Evolutionary conservation across 1,139 yeast genomes (phyloP).

Genomic region (Saccharomyces hybrid): DNA sequence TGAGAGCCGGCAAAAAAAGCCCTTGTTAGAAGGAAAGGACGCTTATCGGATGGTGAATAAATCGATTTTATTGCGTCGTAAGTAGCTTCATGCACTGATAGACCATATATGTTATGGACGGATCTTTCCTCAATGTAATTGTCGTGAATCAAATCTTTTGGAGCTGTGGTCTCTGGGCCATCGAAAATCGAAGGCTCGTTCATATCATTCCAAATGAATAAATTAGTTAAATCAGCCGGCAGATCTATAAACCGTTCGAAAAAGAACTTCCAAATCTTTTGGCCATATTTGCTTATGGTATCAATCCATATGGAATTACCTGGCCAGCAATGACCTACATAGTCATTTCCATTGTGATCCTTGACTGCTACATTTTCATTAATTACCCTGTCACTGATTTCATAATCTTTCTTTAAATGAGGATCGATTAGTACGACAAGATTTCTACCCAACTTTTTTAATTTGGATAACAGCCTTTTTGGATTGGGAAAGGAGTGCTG

Average conservation of each 20-base stretch:
- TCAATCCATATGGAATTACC: slow-evolving; percentile 95
- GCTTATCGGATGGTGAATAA: slow-evolving; percentile 38
- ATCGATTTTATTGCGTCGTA: slow-evolving; percentile 55
- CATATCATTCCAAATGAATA: slow-evolving; percentile 96
- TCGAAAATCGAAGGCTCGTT: slow-evolving; percentile 92
- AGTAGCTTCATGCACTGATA: slow-evolving; percentile 74
- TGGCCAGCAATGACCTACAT: slow-evolving; percentile 95
- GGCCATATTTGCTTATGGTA: slow-evolving; percentile 59
- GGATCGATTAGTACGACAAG: slow-evolving; percentile 87
- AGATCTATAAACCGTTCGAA: slow-evolving; percentile 44
- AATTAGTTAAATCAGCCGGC: slow-evolving; percentile 40
- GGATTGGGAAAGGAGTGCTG: slow-evolving; percentile 68
- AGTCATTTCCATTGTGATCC: slow-evolving; percentile 45
- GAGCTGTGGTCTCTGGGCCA: slow-evolving; percentile 91
- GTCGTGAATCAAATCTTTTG: slow-evolving; percentile 68
- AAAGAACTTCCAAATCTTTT: slow-evolving; percentile 50
- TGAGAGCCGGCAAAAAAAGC: slow-evolving; percentile 89
- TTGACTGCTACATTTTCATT: slow-evolving; percentile 37
- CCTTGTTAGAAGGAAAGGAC: slow-evolving; percentile 89
- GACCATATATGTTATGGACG: slow-evolving; percentile 77
- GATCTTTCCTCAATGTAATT: slow-evolving; percentile 89
- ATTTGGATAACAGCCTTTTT: slow-evolving; percentile 49
- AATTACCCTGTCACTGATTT: slow-evolving; percentile 48
- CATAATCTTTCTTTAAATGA: slow-evolving; percentile 68
- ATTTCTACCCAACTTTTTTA: slow-evolving; percentile 70